Evolutionary conservation across 2,329 filamentous ascomycete genomes (phyloP).

Genomic region (Trichoderma sp.): DNA sequence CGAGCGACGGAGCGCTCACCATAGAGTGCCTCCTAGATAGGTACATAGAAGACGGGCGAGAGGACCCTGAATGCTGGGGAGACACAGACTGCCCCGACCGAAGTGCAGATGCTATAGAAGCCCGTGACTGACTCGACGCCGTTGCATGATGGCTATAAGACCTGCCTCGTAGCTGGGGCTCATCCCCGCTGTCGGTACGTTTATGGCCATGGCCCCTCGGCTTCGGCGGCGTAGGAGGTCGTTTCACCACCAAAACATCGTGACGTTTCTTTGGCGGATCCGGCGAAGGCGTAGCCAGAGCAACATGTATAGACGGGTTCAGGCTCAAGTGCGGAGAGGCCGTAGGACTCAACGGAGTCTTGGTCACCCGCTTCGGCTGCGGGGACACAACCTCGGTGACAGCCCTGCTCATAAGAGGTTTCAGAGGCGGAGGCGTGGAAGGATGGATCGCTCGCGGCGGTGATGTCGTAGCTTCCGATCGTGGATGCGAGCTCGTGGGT

Average conservation of each 20-base stretch:
- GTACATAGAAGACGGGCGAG: conserved; percentile 27
- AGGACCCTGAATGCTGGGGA: conserved; percentile 23
- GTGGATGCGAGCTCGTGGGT: conserved; percentile 1
- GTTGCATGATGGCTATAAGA: conserved; percentile 25
- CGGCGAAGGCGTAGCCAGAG: conserved; percentile 35
- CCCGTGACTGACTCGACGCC: not conserved
- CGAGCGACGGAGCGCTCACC: conserved; percentile 39
- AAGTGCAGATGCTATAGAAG: not conserved
- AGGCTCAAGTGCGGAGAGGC: conserved; percentile 38
- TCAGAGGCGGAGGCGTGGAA: conserved; percentile 32
- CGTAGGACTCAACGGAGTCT: conserved; percentile 39
- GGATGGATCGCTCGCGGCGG: conserved; percentile 3
- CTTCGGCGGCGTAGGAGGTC: conserved; percentile 46
- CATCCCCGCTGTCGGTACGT: conserved; percentile 22
- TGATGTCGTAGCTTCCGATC: not conserved
- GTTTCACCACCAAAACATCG: conserved; percentile 30
- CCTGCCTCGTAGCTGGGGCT: conserved; percentile 8
- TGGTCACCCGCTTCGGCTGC: conserved; percentile 41
- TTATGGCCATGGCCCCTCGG: conserved; percentile 37
- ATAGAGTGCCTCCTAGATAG: conserved; percentile 30
- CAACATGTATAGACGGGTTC: conserved; percentile 30
- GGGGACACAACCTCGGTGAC: conserved; percentile 39
- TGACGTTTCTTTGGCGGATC: conserved; percentile 39
- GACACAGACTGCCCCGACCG: conserved; percentile 21
- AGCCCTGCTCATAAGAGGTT: conserved; percentile 33